These are phyloP conservation scores for Elaeis guineensis DNA, from an alignment of 176 grass and related monocot genomes.

Conservation along the genomic window DNA sequence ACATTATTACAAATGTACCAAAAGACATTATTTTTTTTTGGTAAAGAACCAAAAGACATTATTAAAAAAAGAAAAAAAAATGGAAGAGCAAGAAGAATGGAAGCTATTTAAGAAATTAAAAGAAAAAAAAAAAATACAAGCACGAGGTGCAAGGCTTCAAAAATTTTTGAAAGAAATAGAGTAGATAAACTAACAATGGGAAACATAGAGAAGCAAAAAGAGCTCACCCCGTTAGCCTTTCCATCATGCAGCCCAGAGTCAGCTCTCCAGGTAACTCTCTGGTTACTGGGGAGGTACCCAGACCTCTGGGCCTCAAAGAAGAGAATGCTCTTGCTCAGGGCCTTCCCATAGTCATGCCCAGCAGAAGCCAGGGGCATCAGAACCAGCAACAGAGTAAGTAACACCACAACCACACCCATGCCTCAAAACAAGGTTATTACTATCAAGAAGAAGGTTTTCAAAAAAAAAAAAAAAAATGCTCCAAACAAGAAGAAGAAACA, in stretches of 20 bases:
- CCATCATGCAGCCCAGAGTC: slow-evolving; percentile 76
- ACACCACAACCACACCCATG: slow-evolving; percentile 15
- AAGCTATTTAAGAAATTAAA: too few relatives aligned
- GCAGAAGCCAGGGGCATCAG: slow-evolving; percentile 22
- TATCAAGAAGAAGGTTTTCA: not conserved
- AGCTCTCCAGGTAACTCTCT: slow-evolving; percentile 61
- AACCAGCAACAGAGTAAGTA: not conserved
- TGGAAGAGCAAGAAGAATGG: too few relatives aligned
- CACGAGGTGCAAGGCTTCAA: too few relatives aligned
- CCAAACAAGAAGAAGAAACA: too few relatives aligned
- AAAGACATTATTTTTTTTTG: too few relatives aligned
- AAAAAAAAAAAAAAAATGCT: not conserved
- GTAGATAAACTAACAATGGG: not conserved
- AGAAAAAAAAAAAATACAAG: too few relatives aligned
- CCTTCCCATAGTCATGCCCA: slow-evolving; percentile 57
- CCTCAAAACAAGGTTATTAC: not conserved
- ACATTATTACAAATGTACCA: too few relatives aligned
- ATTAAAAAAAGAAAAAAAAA: too few relatives aligned
- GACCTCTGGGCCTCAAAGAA: slow-evolving; percentile 94
- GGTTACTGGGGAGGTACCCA: slow-evolving; percentile 47
- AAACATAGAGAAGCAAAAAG: not conserved
- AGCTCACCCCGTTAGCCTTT: slow-evolving; percentile 67
- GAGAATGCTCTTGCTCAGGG: slow-evolving; percentile 86
- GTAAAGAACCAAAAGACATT: too few relatives aligned
- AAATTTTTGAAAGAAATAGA: too few relatives aligned